Evolutionary conservation across 2,329 filamentous ascomycete species (phyloP).

Genomic region (Albophoma yamanashiensis): DNA sequence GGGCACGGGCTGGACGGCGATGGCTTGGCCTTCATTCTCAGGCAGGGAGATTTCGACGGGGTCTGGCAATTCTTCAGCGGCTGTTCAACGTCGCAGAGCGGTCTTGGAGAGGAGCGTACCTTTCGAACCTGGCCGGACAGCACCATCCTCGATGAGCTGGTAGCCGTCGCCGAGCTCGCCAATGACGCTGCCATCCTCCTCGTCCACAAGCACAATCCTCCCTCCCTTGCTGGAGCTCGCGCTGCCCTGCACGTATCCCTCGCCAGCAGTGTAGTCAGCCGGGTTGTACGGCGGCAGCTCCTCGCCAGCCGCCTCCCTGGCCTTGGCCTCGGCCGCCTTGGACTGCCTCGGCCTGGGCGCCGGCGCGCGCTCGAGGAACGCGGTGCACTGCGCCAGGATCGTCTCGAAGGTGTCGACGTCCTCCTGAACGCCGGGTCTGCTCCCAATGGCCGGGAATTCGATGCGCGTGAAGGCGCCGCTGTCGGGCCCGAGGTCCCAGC

Average conservation of each 20-base stretch:
- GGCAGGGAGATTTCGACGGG: slow-evolving; percentile 73
- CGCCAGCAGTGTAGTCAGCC: slow-evolving; percentile 65
- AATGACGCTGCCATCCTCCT: slow-evolving; percentile 91
- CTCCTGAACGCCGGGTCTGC: slow-evolving; percentile 67
- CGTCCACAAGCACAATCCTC: slow-evolving; percentile 85
- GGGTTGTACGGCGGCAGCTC: slow-evolving; percentile 65
- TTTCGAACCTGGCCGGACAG: slow-evolving; percentile 79
- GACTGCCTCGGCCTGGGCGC: slow-evolving; percentile 36
- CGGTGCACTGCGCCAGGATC: slow-evolving; percentile 93
- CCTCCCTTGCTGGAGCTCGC: slow-evolving; percentile 41
- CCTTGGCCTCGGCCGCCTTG: slow-evolving; percentile 27
- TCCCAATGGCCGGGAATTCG: slow-evolving; percentile 71
- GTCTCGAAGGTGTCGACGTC: slow-evolving; percentile 96
- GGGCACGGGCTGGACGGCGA: slow-evolving; percentile 54
- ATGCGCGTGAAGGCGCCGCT: slow-evolving; percentile 87
- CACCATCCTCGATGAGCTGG: slow-evolving; percentile 65
- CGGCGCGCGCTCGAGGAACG: slow-evolving; percentile 77
- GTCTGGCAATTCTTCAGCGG: slow-evolving; percentile 27
- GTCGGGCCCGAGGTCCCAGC: slow-evolving; percentile 85
- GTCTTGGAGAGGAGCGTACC: slow-evolving; percentile 40
- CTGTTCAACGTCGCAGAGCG: not conserved
- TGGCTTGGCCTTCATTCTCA: slow-evolving; percentile 51
- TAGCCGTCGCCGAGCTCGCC: slow-evolving; percentile 81
- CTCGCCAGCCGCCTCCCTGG: slow-evolving; percentile 29
- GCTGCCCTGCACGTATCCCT: slow-evolving; percentile 61